Evolutionary conservation across 2,329 filamentous ascomycete genomes (phyloP), one percentile per base, ranked within the genome.

Genomic region (Diatrype stigma): DNA sequence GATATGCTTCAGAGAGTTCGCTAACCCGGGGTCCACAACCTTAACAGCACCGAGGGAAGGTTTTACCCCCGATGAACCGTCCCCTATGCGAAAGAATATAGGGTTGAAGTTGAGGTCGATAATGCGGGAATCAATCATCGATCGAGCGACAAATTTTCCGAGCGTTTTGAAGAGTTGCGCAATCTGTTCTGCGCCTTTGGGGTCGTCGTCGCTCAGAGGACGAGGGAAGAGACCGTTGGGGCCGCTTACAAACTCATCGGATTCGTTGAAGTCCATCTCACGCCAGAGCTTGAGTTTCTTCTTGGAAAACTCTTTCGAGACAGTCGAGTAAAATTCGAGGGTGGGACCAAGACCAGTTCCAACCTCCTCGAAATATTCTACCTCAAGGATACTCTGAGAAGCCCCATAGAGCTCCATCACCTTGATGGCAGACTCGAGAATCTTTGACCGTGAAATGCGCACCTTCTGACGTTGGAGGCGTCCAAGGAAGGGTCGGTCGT

Each of bases 341-440:
- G 94, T 99, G 3, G 94, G 94, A 0, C 94, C 94, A 44, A 99
- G 78, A 45, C 94, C 94, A 22, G 95, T 99, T 51, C 94, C 94
- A 21, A 99, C 94, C 71, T 99, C 94, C 63, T 97, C 94, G 60
- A 99, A 99, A 65, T 99, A 99, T 64, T 99, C 95, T 2, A 99
- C 93, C 65, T 99, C 94, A 1, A 99, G 74, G 26, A 97, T 89
- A 67, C 93, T 97, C 52, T 96, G 90, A 1, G 93, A 96, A n/a
- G 90, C 90, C 1, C 94, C 94, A 63, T 99, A 99, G 2, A 97
- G 81, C 61, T 99, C 93, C 93, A 99, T 97, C 28, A 99, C 94
- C 70, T 99, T 99, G 68, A 97, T 78, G 0, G 94, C 94, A 14
- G 94, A 97, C 67, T 99, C 94, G 7, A 99, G 78, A 44, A 99